Conservation (phyloP, 1,284 basidiomycete genomes). For the Naganishia albida region DNA sequence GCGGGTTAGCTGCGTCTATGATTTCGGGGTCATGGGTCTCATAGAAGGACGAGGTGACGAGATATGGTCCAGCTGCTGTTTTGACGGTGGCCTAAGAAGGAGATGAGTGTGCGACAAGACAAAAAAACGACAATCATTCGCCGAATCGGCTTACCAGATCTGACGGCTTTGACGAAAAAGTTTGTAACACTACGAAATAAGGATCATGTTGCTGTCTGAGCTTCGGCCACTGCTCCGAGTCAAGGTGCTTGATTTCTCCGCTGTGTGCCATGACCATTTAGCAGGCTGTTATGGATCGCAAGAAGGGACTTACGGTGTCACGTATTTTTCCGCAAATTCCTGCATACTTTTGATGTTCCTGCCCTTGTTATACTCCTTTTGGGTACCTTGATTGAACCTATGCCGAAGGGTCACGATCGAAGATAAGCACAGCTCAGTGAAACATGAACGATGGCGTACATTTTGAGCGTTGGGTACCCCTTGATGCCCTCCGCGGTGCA, state of each 20-base stretch:
- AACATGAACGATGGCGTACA: constrained; percentile 57
- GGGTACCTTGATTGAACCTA: constrained; percentile 56
- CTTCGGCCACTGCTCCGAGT: constrained; percentile 58
- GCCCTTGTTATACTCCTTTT: constrained; percentile 69
- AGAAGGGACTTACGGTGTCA: constrained; percentile 60
- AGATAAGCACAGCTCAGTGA: not conserved
- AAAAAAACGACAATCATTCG: not conserved
- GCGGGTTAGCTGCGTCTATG: constrained; percentile 60
- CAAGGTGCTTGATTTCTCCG: constrained; percentile 56
- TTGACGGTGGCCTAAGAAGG: not conserved
- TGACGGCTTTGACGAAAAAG: constrained; percentile 50
- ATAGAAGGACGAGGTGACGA: constrained; percentile 60
- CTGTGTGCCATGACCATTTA: constrained; percentile 42
- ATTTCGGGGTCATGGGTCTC: constrained; percentile 56
- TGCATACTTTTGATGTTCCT: constrained; percentile 69
- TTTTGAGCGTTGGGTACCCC: constrained; percentile 77
- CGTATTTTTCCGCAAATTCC: constrained; percentile 70
- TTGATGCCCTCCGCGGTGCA: constrained; percentile 67
- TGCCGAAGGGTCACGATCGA: not conserved
- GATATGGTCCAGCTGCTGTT: constrained; percentile 6
- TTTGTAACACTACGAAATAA: constrained; percentile 73
- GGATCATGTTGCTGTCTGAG: constrained; percentile 63
- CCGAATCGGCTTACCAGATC: constrained; percentile 48
- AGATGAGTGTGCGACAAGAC: not conserved
- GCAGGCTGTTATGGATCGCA: not conserved